phyloP scores from a whole-genome alignment of 306 rosid species.

The Quercus ilex region DNA sequence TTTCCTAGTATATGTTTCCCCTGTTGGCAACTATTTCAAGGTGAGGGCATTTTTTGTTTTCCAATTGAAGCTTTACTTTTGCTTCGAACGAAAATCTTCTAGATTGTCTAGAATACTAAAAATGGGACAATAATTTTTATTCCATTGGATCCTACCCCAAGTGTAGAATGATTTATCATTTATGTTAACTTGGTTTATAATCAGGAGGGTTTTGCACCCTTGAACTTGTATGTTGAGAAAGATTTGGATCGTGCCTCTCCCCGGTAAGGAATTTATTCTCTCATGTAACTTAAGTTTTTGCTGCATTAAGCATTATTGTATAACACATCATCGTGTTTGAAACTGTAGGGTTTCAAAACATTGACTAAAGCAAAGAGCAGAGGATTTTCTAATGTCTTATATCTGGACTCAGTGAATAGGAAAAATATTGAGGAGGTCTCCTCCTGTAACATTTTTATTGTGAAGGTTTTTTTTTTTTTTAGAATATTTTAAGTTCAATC shows the following conservation, averaged over 20 bases:
- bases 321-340: not conserved
- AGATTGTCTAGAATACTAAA: not conserved
- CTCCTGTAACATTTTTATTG: conserved; percentile 76
- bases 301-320: not conserved
- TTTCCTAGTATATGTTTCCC: conserved; percentile 77
- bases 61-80: not conserved
- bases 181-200: not conserved
- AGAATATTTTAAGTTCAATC: not conserved
- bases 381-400: conserved; percentile 86
- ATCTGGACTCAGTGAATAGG: conserved; percentile 60
- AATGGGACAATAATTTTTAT: not conserved
- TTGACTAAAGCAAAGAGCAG: conserved; percentile 54
- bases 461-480: conserved; percentile 47
- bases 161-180: not conserved
- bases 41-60: conserved; percentile 13
- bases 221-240: conserved; percentile 68
- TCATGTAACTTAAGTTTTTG: not conserved
- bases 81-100: no score
- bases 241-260: conserved; percentile 80
- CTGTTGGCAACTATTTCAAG: conserved; percentile 89
- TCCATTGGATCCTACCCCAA: not conserved
- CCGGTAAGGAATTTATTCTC: conserved; percentile 46
- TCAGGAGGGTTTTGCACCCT: conserved; percentile 86
- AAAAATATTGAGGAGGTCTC: conserved; percentile 86
- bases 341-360: conserved; percentile 69